A percentile compares a stretch with the other conserved stretches of the same genome.
Evolutionary conservation across 1,284 basidiomycete species (phyloP).

Genomic region (Ustilago nuda): DNA sequence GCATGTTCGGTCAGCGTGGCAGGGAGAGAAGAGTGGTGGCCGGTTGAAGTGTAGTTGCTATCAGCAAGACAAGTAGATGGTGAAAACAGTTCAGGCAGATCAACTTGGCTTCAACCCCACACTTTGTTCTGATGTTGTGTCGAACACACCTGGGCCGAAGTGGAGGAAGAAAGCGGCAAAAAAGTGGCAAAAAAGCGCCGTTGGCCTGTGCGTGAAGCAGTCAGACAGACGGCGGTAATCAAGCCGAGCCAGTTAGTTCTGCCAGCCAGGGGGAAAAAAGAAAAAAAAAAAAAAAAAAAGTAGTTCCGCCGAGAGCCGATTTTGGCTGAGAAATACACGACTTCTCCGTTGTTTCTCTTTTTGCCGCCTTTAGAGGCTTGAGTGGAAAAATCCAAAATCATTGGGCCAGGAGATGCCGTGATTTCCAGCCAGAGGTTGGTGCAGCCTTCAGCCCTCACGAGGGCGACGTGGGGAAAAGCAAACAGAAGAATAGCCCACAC

Average conservation of each 20-base stretch:
- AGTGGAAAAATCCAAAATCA: conserved; percentile 7
- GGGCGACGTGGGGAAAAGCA: conserved; percentile 1
- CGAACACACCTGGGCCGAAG: conserved; percentile 15
- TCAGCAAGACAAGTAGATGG: background rate
- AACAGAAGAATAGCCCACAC: background rate
- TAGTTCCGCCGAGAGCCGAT: conserved; percentile 16
- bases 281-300: conserved; percentile 22
- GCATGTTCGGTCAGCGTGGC: conserved; percentile 38
- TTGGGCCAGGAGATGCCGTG: conserved; percentile 10
- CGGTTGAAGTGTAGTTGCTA: background rate
- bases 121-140: conserved; percentile 3
- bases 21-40: background rate
- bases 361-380: background rate
- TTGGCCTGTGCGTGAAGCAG: background rate
- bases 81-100: background rate
- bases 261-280: conserved; percentile 17
- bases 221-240: conserved; percentile 12
- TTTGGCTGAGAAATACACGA: background rate
- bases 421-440: conserved; percentile 5
- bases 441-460: background rate
- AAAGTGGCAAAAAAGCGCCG: background rate
- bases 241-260: background rate
- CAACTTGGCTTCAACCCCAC: conserved; percentile 5
- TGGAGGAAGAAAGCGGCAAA: conserved; percentile 27
- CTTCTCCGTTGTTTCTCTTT: background rate